Evolutionary conservation across 2,329 filamentous ascomycete genomes (phyloP).

Genomic region (Cercospora beticola): DNA sequence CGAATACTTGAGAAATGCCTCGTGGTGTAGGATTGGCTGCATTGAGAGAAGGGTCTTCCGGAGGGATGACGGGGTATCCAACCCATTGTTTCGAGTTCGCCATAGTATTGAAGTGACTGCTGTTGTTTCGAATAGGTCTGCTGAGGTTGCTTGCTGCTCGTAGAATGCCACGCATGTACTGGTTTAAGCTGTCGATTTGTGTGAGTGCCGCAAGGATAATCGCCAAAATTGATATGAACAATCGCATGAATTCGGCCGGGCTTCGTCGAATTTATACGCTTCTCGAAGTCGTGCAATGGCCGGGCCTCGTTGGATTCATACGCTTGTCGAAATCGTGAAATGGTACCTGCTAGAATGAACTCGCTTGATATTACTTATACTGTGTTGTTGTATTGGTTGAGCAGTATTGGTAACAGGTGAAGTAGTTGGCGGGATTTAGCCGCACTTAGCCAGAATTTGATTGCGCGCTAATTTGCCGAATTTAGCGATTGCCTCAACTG

Average conservation of each 20-base stretch:
- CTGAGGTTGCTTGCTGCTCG: conserved; percentile 30
- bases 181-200: conserved; percentile 24
- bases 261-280: conserved; percentile 14
- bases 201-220: conserved; percentile 35
- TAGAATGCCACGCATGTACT: conserved; percentile 45
- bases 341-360: conserved; percentile 18
- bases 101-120: conserved; percentile 36
- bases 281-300: neutral
- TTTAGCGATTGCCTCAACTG: neutral
- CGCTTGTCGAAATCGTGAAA: neutral
- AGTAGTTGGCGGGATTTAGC: neutral
- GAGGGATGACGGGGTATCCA: conserved; percentile 52
- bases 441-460: neutral
- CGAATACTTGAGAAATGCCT: conserved; percentile 77
- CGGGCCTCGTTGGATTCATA: too few species aligned
- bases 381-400: conserved; percentile 1
- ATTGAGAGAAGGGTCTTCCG: conserved; percentile 43
- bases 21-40: conserved; percentile 67
- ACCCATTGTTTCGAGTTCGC: conserved; percentile 42
- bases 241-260: conserved; percentile 24
- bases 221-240: conserved; percentile 43
- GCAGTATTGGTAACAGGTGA: neutral
- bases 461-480: neutral
- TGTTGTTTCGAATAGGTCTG: conserved; percentile 33
- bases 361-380: neutral